Conservation (phyloP, 2,329 filamentous ascomycete genomes). For the Pseudogymnoascus sp. region DNA sequence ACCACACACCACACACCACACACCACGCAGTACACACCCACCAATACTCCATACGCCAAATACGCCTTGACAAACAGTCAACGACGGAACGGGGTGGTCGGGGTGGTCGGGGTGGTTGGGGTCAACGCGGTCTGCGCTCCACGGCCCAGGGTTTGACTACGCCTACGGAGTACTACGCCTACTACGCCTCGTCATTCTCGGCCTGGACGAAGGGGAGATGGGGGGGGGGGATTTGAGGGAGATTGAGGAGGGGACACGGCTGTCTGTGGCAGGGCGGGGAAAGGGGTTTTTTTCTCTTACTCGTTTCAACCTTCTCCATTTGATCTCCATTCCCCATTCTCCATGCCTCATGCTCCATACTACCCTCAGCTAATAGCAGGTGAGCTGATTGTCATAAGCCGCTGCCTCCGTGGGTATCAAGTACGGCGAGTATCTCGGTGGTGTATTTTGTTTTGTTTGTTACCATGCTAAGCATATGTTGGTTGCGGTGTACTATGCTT, state of each 20-base stretch:
- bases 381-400: background rate
- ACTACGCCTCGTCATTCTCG: background rate
- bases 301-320: background rate
- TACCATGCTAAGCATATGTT: background rate
- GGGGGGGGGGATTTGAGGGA: background rate
- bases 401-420: background rate
- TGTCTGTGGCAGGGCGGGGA: background rate
- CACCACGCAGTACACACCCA: background rate
- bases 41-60: background rate
- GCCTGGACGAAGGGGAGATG: background rate
- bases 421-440: background rate
- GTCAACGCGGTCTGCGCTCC: background rate
- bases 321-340: background rate
- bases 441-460: background rate
- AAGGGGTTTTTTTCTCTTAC: background rate
- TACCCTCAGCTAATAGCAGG: background rate
- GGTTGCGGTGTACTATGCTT: background rate
- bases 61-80: background rate
- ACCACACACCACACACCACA: background rate
- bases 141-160: background rate
- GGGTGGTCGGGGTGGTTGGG: background rate
- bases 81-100: background rate
- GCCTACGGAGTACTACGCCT: background rate
- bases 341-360: background rate
- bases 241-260: background rate